A percentile compares a stretch with the other conserved stretches of the same genome.
Conservation (phyloP, 2,329 filamentous ascomycete species). For the Colletotrichum sp. region DNA sequence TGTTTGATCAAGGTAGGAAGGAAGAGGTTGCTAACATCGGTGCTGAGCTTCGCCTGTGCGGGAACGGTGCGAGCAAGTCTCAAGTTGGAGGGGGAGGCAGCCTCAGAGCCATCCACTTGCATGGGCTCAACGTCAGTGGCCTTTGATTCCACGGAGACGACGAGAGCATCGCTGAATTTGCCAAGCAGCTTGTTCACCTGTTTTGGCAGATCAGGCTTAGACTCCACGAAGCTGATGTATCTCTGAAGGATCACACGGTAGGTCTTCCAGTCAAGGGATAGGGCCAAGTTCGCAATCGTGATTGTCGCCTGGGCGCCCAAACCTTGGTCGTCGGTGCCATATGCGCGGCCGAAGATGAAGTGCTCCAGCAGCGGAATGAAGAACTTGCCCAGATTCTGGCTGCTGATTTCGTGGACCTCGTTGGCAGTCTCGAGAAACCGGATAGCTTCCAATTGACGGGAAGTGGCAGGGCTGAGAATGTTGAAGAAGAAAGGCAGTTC, state of each 20-base stretch:
- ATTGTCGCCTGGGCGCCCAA: slow-evolving; percentile 86
- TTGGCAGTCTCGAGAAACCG: slow-evolving; percentile 77
- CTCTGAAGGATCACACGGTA: slow-evolving; percentile 85
- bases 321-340: slow-evolving; percentile 79
- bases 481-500: slow-evolving; percentile 88
- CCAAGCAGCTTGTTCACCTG: slow-evolving; percentile 83
- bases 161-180: slow-evolving; percentile 79
- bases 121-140: slow-evolving; percentile 45
- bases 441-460: slow-evolving; percentile 84
- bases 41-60: slow-evolving; percentile 67
- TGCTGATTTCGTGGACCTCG: slow-evolving; percentile 66
- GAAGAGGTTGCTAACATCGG: slow-evolving; percentile 77
- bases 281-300: slow-evolving; percentile 76
- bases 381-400: slow-evolving; percentile 82
- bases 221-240: slow-evolving; percentile 82
- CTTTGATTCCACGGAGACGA: slow-evolving; percentile 51
- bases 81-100: slow-evolving; percentile 25
- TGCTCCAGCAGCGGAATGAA: slow-evolving; percentile 93
- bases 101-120: slow-evolving; percentile 42
- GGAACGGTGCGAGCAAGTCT: slow-evolving; percentile 72
- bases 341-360: slow-evolving; percentile 84
- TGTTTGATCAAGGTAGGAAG: slow-evolving; percentile 82
- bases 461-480: slow-evolving; percentile 86
- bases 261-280: slow-evolving; percentile 86
- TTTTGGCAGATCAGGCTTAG: slow-evolving; percentile 84